A percentile compares a stretch with the other conserved stretches of the same genome.
phyloP scores from a whole-genome alignment of 1,284 basidiomycete genomes.

The Athelia psychrophila region DNA sequence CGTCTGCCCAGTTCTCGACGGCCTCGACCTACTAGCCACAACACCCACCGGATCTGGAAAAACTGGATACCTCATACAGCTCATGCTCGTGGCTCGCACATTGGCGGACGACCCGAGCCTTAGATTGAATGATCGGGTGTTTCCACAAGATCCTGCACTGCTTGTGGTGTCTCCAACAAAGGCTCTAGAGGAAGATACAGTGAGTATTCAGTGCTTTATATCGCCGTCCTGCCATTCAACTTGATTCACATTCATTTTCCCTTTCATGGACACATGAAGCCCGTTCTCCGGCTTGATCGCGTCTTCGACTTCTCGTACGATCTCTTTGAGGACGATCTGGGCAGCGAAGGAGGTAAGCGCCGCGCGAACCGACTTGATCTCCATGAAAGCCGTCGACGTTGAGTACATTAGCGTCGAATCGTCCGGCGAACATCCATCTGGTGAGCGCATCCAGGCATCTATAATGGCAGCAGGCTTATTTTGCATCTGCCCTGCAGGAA shows the following conservation, averaged over 20 bases:
- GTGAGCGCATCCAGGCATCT: neutral
- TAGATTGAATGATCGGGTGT: neutral
- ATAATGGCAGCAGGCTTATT: neutral
- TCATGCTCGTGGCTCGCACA: conserved; percentile 7
- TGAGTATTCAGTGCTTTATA: conserved; percentile 6
- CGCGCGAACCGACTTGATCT: neutral
- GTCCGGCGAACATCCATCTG: neutral
- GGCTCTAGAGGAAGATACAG: conserved; percentile 13
- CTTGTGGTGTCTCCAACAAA: conserved; percentile 13
- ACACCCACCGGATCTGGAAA: conserved; percentile 11
- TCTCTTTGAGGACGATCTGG: neutral
- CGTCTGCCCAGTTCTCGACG: conserved; percentile 9
- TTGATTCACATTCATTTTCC: too few relatives aligned
- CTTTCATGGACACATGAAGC: neutral
- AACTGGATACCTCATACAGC: conserved; percentile 10
- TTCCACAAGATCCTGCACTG: conserved; percentile 10
- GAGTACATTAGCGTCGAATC: neutral
- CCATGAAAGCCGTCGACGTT: neutral
- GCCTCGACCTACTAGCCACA: conserved; percentile 9
- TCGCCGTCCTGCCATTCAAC: too few relatives aligned
- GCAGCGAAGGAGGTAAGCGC: conserved; percentile 1
- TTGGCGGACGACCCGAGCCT: conserved; percentile 3
- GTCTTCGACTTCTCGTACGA: neutral
- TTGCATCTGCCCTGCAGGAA: neutral
- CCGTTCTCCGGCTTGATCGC: neutral